Conservation (phyloP, 164 flowering plant genomes). For the Magnolia sinica region DNA sequence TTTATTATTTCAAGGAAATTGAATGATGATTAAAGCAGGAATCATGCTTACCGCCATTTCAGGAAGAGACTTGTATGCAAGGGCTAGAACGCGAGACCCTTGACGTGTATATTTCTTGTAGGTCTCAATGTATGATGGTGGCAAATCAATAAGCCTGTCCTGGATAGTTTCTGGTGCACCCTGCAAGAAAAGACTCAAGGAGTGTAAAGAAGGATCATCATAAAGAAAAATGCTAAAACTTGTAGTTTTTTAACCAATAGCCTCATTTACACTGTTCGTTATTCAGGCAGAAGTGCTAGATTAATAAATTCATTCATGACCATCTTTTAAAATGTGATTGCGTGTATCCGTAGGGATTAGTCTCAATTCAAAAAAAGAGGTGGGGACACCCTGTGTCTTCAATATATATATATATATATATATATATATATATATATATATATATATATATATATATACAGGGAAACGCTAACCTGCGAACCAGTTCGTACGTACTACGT, state of each 20-base stretch:
- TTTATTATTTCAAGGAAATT: no score
- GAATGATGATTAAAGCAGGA: not conserved
- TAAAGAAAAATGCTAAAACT: not conserved
- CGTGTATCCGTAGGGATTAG: no score
- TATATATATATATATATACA: no score
- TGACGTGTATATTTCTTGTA: slow-evolving; percentile 95
- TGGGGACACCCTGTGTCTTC: no score
- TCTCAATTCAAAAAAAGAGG: no score
- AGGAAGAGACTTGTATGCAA: slow-evolving; percentile 84
- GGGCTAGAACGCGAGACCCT: slow-evolving; percentile 95
- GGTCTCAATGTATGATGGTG: slow-evolving; percentile 66
- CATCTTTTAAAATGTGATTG: no score
- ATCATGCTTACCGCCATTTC: slow-evolving; percentile 80
- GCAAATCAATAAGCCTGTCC: slow-evolving; percentile 70
- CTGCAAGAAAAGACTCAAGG: slow-evolving; percentile 32
- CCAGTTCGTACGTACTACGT: no score
- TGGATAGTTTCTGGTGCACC: slow-evolving; percentile 98
- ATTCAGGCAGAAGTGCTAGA: not conserved
- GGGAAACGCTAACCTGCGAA: no score
- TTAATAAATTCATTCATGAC: not conserved
- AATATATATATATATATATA: no score
- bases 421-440: no score
- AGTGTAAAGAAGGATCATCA: not conserved
- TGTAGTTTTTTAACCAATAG: not conserved
- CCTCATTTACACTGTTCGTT: not conserved